A percentile compares a stretch with the other conserved stretches of the same genome.
Evolutionary conservation across 352 stramenopile species (phyloP).

Genomic region (Phytopythium helicoides): DNA sequence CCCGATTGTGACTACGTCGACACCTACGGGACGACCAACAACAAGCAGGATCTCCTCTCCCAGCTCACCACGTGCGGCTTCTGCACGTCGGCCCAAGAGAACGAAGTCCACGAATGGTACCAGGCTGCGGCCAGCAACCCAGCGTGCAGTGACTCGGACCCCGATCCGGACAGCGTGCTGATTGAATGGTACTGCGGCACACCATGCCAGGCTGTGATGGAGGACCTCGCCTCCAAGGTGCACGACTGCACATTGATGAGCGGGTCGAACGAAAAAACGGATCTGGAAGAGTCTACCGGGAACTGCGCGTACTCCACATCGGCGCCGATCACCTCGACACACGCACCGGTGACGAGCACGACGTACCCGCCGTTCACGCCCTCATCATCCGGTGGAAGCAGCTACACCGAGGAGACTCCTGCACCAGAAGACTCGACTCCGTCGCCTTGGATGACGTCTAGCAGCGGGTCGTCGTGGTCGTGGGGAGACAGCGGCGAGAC

Average conservation of each 20-base stretch:
- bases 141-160: background rate
- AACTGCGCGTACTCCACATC: too few species aligned
- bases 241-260: conserved; percentile 5
- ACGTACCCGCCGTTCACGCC: too few species aligned
- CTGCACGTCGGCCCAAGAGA: conserved; percentile 2
- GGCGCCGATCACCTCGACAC: too few species aligned
- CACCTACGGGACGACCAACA: background rate
- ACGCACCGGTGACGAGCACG: too few species aligned
- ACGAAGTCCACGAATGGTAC: conserved; percentile 1
- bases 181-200: conserved; percentile 1
- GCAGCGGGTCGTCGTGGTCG: conserved; percentile 2
- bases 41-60: conserved; percentile 1
- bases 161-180: background rate
- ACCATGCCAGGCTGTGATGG: conserved; percentile 3
- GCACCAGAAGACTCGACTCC: background rate
- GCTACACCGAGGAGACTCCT: background rate
- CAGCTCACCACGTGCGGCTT: background rate
- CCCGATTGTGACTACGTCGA: conserved; percentile 4
- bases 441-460: conserved; percentile 2
- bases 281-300: background rate
- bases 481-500: background rate
- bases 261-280: conserved; percentile 1
- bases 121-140: conserved; percentile 1
- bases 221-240: background rate
- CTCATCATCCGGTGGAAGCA: too few species aligned